phyloP scores from a whole-genome alignment of 257 asterid species.

The Nemophila menziesii region DNA sequence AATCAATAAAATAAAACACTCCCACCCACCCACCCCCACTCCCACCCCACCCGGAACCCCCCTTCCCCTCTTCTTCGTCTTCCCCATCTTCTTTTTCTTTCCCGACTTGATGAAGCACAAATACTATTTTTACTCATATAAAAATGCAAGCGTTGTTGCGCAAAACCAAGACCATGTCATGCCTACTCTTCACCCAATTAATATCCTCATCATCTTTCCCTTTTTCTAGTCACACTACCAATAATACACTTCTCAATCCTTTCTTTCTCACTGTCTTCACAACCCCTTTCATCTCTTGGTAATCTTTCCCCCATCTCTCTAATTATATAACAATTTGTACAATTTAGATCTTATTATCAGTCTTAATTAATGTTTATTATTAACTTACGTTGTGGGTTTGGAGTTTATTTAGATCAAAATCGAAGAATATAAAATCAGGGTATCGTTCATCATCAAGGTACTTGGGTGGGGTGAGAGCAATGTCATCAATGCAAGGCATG shows the following conservation, averaged over 20 bases:
- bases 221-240: slow-evolving; percentile 9
- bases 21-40: too few relatives aligned
- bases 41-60: too few relatives aligned
- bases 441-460: slow-evolving; percentile 21
- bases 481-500: slow-evolving; percentile 44
- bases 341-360: neutral
- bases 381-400: slow-evolving; percentile 17
- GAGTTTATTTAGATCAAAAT: slow-evolving; percentile 24
- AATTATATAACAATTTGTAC: neutral
- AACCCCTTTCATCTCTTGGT: slow-evolving; percentile 13
- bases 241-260: slow-evolving; percentile 7
- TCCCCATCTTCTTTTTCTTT: too few relatives aligned
- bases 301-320: slow-evolving; percentile 8
- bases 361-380: slow-evolving; percentile 7
- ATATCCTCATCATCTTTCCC: slow-evolving; percentile 11
- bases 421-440: slow-evolving; percentile 18
- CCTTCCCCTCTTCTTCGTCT: too few relatives aligned
- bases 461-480: slow-evolving; percentile 23
- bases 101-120: too few relatives aligned
- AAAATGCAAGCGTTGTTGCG: slow-evolving; percentile 35
- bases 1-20: too few relatives aligned
- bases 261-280: slow-evolving; percentile 1
- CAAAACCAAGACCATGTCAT: slow-evolving; percentile 40
- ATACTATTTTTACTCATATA: too few relatives aligned
- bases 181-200: slow-evolving; percentile 32